These are phyloP conservation scores for Chaetomiaceae sp. DNA, from an alignment of 2,329 filamentous ascomycete species.

Conservation along the genomic window DNA sequence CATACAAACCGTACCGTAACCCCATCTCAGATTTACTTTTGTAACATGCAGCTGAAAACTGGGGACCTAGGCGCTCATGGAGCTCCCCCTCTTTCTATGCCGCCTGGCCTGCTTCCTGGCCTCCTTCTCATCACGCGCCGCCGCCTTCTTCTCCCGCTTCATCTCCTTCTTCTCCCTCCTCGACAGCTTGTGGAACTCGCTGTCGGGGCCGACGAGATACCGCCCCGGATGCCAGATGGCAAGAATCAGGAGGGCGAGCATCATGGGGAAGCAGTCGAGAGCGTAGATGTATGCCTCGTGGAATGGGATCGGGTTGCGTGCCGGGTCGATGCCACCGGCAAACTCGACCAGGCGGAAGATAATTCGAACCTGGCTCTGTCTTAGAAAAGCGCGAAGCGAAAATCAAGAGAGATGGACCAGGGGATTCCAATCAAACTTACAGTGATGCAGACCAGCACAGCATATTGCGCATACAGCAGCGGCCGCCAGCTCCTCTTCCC, in stretches of 20 bases:
- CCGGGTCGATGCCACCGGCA: slow-evolving; percentile 38
- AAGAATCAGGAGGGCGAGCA: slow-evolving; percentile 38
- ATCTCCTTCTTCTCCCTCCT: slow-evolving; percentile 41
- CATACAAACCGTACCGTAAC: no score
- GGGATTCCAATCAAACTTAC: slow-evolving; percentile 25
- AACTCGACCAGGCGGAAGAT: slow-evolving; percentile 59
- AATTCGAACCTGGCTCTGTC: slow-evolving; percentile 37
- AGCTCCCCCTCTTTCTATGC: not conserved
- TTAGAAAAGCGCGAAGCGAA: not conserved
- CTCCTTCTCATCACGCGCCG: not conserved
- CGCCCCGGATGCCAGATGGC: slow-evolving; percentile 43
- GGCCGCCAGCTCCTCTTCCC: slow-evolving; percentile 31
- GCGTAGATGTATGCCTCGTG: slow-evolving; percentile 50
- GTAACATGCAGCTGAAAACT: no score
- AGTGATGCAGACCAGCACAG: slow-evolving; percentile 34
- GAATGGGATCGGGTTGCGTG: slow-evolving; percentile 34
- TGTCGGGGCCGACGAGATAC: slow-evolving; percentile 41
- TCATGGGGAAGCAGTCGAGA: slow-evolving; percentile 53
- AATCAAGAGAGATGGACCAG: not conserved
- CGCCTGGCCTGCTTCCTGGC: not conserved
- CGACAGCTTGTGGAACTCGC: slow-evolving; percentile 40
- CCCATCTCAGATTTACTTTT: no score
- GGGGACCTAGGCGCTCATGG: no score
- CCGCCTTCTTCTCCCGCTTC: not conserved
- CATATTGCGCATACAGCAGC: slow-evolving; percentile 34